Evolutionary conservation across 805 yeast species (phyloP), one percentile per base, ranked within the genome.

Genomic region (Yamadazyma insecticola): DNA sequence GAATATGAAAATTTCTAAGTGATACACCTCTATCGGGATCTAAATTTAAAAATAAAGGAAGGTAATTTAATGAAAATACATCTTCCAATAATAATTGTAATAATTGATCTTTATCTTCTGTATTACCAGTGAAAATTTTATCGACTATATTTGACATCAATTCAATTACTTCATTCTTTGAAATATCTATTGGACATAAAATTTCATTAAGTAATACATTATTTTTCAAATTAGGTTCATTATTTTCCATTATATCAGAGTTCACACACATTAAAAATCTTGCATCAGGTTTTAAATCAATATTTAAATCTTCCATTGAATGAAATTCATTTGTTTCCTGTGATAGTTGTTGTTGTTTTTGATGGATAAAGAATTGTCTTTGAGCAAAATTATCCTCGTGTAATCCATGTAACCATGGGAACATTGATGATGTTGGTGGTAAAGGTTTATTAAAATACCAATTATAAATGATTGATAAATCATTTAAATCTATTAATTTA

Each of bases 381-480:
- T 76, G 82, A 15, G 79, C 73, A 24, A 67, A 60, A 46, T 77
- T 76, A 21, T 67, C 63, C 10, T 64, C 66, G 39, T 80, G 76
- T 26, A 83, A 63, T 1, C 95, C 92, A 52, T 89, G 96, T 16
- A 86, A 63, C 96, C 96, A 88, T 0, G 97, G 97, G 46, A 88
- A 89, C 70, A 89, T 74, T 8, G 49, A 48, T 15, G 67, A 71
- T 13, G 89, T 80, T 3, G 72, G 73, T 0, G 96, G 95, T 4
- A 65, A 48, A 1, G 59, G 55, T 13, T 45, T 44, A 41, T 57
- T 53, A 41, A 65, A 65, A 41, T 65, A 65, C 61, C 65, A 60
- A 13, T 37, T 31, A 35, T 64, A 62, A 0, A 63, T 50, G 1
- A 13, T 4, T 16, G 33, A 25, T 11, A 53, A 27, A 22, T 47